These are phyloP conservation scores for Stereocaulon alpinum DNA, from an alignment of 495 filamentous ascomycete species.

Conservation along the genomic window DNA sequence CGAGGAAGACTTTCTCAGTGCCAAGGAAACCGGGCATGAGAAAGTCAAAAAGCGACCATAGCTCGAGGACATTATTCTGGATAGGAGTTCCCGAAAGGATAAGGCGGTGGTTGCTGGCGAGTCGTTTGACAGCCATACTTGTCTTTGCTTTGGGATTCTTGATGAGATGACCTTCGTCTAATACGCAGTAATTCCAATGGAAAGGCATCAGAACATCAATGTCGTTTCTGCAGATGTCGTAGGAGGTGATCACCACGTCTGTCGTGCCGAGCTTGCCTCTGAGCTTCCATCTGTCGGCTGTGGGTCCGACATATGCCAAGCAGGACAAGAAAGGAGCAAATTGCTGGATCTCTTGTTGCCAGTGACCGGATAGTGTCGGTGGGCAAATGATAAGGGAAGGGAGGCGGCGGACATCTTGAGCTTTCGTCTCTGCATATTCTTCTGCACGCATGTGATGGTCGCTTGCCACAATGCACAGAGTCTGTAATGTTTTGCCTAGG, in stretches of 20 bases:
- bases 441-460: constrained; percentile 91
- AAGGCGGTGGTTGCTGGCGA: constrained; percentile 83
- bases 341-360: constrained; percentile 92
- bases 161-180: constrained; percentile 96
- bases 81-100: constrained; percentile 97
- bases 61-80: constrained; percentile 93
- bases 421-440: constrained; percentile 70
- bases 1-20: constrained; percentile 96
- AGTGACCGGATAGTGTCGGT: constrained; percentile 94
- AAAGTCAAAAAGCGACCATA: constrained; percentile 99
- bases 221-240: constrained; percentile 94
- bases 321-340: constrained; percentile 90
- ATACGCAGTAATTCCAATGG: constrained; percentile 93
- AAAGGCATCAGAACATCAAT: constrained; percentile 70
- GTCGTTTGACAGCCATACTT: constrained; percentile 76
- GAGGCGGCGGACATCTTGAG: constrained; percentile 63
- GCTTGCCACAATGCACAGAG: constrained; percentile 92
- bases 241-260: constrained; percentile 93
- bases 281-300: constrained; percentile 61
- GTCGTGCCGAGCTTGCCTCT: constrained; percentile 57
- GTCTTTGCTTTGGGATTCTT: constrained; percentile 96
- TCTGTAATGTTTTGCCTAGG: constrained; percentile 94
- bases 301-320: constrained; percentile 82
- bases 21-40: constrained; percentile 97
- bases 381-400: constrained; percentile 94